A percentile compares a stretch with the other conserved stretches of the same genome.
Conservation (phyloP, 2,329 filamentous ascomycete genomes). For the Trichoderma atroviride region DNA sequence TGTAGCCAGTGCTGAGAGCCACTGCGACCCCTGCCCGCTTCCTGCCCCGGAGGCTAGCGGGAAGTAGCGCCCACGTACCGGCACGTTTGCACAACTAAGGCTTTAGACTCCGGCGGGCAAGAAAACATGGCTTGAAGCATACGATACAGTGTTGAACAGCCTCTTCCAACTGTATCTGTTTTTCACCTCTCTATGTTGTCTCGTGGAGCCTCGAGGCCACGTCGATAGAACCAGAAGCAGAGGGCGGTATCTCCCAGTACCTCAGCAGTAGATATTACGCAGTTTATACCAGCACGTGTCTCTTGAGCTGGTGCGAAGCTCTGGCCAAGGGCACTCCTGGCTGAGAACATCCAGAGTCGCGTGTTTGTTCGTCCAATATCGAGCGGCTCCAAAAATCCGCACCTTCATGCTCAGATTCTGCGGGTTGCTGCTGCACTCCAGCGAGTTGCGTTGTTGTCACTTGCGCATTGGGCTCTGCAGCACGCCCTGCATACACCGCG, state of each 20-base stretch:
- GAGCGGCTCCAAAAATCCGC: not conserved
- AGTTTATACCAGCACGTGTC: not conserved
- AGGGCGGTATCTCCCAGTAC: not conserved
- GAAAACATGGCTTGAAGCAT: not conserved
- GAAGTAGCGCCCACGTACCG: not conserved
- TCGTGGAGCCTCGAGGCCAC: not conserved
- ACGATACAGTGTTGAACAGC: not conserved
- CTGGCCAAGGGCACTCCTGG: not conserved
- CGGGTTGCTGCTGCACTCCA: constrained; percentile 20
- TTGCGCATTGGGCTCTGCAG: constrained; percentile 19
- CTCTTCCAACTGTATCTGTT: not conserved
- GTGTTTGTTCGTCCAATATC: constrained; percentile 4
- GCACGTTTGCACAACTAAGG: not conserved
- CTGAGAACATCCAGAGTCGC: not conserved
- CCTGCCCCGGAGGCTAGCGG: not conserved
- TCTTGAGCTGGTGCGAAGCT: not conserved
- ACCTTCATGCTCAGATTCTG: not conserved
- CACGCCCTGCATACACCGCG: constrained; percentile 1
- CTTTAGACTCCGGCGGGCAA: not conserved
- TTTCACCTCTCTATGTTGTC: not conserved
- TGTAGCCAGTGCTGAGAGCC: not conserved
- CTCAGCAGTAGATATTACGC: not conserved
- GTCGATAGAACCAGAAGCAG: not conserved
- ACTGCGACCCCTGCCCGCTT: not conserved
- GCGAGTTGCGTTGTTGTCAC: constrained; percentile 2